Conservation (phyloP, 345 rosid species). For the Salix caprea region DNA sequence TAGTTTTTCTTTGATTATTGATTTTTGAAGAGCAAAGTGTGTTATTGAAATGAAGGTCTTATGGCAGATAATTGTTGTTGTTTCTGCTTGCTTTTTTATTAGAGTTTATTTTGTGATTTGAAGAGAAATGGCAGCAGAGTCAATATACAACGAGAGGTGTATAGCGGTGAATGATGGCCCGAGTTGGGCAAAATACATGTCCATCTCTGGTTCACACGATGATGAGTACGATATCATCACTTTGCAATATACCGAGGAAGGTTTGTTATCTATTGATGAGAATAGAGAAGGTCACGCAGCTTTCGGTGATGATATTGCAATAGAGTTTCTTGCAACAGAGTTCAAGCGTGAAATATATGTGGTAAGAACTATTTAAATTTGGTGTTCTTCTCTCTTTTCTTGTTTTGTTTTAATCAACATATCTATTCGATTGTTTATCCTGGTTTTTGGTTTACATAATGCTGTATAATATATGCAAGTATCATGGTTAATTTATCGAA, state of each 20-base stretch:
- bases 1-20: neutral
- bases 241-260: conserved; percentile 90
- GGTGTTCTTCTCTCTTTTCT: neutral
- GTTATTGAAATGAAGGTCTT: neutral
- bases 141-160: conserved; percentile 91
- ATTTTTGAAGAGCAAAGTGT: neutral
- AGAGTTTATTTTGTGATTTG: conserved; percentile 28
- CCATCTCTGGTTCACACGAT: conserved; percentile 76
- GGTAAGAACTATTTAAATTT: conserved; percentile 35
- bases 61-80: conserved; percentile 6
- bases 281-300: conserved; percentile 84
- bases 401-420: neutral
- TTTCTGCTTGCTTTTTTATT: conserved; percentile 8
- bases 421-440: neutral
- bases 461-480: neutral
- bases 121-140: conserved; percentile 89
- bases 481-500: neutral
- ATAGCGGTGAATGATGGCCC: conserved; percentile 68
- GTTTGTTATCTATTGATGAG: conserved; percentile 84
- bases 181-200: conserved; percentile 98
- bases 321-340: conserved; percentile 94
- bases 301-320: conserved; percentile 97
- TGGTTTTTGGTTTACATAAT: neutral
- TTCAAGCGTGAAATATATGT: conserved; percentile 88
- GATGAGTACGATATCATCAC: conserved; percentile 90